Evolutionary conservation across 495 filamentous ascomycete species (phyloP).

Genomic region (Rhypophila decipiens): DNA sequence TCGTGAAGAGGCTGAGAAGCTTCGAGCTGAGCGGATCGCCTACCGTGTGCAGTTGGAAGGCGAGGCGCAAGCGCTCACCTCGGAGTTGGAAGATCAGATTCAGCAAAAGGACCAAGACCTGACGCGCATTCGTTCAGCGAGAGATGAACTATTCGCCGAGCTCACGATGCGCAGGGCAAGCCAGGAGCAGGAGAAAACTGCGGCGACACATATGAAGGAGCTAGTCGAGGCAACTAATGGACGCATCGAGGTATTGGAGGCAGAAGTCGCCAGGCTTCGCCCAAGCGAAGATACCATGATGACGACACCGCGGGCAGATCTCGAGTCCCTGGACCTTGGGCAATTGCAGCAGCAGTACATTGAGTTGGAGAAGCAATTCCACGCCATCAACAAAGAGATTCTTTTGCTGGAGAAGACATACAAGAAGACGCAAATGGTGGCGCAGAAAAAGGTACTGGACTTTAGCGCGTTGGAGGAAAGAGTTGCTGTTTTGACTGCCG

Average conservation of each 20-base stretch:
- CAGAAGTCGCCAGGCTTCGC: constrained; percentile 67
- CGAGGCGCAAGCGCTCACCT: constrained; percentile 61
- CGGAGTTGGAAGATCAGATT: constrained; percentile 74
- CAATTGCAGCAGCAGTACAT: constrained; percentile 67
- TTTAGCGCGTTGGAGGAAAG: constrained; percentile 70
- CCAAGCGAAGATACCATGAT: constrained; percentile 37
- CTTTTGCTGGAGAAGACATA: constrained; percentile 79
- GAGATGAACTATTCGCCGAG: constrained; percentile 82
- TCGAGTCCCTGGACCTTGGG: constrained; percentile 52
- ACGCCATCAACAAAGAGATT: constrained; percentile 78
- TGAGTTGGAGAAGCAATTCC: constrained; percentile 68
- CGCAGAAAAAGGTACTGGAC: constrained; percentile 80
- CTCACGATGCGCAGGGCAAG: constrained; percentile 69
- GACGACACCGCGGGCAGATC: constrained; percentile 38
- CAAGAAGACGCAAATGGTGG: constrained; percentile 75
- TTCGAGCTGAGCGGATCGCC: constrained; percentile 75
- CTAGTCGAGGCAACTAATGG: constrained; percentile 67
- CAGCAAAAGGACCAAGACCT: constrained; percentile 77
- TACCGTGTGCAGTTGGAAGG: constrained; percentile 73
- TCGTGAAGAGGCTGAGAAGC: constrained; percentile 75
- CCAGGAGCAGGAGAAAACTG: constrained; percentile 66
- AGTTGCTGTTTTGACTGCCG: constrained; percentile 64
- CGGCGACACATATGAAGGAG: constrained; percentile 67
- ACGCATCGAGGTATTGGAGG: constrained; percentile 71
- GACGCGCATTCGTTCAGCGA: constrained; percentile 68